Percentiles rank a stretch among this genome's conserved stretches.
phyloP scores from a whole-genome alignment of 140 eudicot species.

The Stevia rebaudiana region DNA sequence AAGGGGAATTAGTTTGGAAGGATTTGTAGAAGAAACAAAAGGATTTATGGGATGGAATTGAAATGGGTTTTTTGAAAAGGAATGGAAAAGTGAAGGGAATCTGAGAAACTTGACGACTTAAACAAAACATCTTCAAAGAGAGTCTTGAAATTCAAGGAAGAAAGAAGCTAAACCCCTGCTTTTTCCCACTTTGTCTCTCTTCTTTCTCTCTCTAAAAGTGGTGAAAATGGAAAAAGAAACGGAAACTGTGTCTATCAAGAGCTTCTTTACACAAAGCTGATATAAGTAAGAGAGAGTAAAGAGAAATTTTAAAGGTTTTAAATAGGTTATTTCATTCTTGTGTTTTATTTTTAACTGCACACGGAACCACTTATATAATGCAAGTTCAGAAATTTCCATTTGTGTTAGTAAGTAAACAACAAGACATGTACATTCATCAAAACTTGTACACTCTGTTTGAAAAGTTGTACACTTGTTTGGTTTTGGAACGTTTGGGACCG shows the following conservation, averaged over 20 bases:
- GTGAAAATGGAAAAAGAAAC: conserved; percentile 29
- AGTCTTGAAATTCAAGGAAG: conserved; percentile 80
- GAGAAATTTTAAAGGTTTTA: conserved; percentile 39
- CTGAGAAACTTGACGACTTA: conserved; percentile 46
- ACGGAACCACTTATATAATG: too few relatives aligned
- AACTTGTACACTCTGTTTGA: not conserved
- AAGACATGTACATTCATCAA: conserved; percentile 3
- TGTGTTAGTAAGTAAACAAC: too few relatives aligned
- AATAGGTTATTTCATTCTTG: not conserved
- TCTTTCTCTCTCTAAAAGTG: conserved; percentile 29
- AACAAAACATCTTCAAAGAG: conserved; percentile 73
- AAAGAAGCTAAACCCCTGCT: conserved; percentile 54
- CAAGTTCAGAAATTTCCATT: too few relatives aligned
- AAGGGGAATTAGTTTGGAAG: conserved; percentile 39
- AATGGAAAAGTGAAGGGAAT: conserved; percentile 55
- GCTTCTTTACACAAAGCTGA: conserved; percentile 33
- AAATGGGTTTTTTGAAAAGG: conserved; percentile 35
- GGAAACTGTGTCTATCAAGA: conserved; percentile 35
- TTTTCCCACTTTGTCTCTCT: conserved; percentile 18
- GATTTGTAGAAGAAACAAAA: conserved; percentile 43
- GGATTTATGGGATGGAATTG: conserved; percentile 43
- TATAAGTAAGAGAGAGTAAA: conserved; percentile 19
- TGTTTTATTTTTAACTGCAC: too few relatives aligned
- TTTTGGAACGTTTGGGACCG: not conserved
- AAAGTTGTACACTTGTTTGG: conserved; percentile 24